A percentile compares a stretch with the other conserved stretches of the same genome.
phyloP scores from a whole-genome alignment of 805 yeast species.

The Scheffersomyces lignosus region DNA sequence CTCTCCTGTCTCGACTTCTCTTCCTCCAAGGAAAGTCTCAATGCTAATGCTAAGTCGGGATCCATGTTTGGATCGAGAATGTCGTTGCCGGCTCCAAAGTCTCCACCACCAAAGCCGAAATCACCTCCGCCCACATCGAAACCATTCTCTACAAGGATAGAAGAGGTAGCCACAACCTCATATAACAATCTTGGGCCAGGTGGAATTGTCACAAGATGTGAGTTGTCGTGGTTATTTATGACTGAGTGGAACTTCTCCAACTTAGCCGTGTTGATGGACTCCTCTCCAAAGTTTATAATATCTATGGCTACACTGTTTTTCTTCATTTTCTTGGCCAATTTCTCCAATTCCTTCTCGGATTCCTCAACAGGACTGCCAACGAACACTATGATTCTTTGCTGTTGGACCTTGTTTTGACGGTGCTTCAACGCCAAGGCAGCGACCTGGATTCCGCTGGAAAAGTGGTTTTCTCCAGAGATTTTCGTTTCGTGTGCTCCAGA shows the following conservation, averaged over 20 bases:
- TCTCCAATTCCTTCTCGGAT: constrained; percentile 68
- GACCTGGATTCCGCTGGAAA: constrained; percentile 85
- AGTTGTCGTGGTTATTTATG: constrained; percentile 73
- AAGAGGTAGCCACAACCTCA: constrained; percentile 76
- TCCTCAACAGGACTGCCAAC: constrained; percentile 85
- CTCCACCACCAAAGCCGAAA: constrained; percentile 41
- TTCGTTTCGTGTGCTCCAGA: constrained; percentile 80
- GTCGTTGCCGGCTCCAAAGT: constrained; percentile 36
- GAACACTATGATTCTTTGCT: constrained; percentile 85
- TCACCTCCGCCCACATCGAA: constrained; percentile 47
- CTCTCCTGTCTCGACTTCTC: constrained; percentile 90
- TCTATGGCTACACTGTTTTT: constrained; percentile 91
- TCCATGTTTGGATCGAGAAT: constrained; percentile 82
- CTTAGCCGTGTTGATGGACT: constrained; percentile 68
- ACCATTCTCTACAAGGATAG: constrained; percentile 70
- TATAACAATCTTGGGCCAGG: constrained; percentile 85
- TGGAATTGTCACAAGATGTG: constrained; percentile 82
- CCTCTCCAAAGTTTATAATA: constrained; percentile 90
- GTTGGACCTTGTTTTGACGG: constrained; percentile 91
- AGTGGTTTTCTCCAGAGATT: constrained; percentile 65
- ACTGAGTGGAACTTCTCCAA: constrained; percentile 75
- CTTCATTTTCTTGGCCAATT: constrained; percentile 87
- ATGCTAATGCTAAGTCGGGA: constrained; percentile 95
- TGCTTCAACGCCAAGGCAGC: constrained; percentile 91
- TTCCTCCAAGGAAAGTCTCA: constrained; percentile 91